phyloP scores from a whole-genome alignment of 768 basidiomycete species.

The Obba rivulosa region DNA sequence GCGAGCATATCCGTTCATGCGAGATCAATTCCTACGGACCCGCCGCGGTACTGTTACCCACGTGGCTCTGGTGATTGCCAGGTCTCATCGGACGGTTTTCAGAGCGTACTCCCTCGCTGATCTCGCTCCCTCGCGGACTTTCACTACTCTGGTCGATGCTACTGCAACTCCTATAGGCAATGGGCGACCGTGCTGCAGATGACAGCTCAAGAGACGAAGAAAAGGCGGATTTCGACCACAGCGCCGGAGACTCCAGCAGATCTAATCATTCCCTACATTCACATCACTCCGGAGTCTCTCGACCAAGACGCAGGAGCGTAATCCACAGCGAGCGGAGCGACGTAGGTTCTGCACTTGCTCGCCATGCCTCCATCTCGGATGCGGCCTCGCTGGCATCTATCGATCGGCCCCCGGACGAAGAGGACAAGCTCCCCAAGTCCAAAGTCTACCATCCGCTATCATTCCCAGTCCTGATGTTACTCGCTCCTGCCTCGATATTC shows the following conservation, averaged over 20 bases:
- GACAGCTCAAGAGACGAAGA: neutral
- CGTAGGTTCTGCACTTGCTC: slow-evolving; percentile 31
- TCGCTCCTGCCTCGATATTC: slow-evolving; percentile 78
- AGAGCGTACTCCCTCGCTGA: too few relatives aligned
- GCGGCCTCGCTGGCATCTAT: slow-evolving; percentile 36
- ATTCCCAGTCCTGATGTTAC: slow-evolving; percentile 58
- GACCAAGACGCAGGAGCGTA: neutral
- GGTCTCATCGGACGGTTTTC: too few relatives aligned
- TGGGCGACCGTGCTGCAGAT: neutral
- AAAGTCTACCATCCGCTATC: slow-evolving; percentile 51
- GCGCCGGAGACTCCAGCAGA: too few relatives aligned
- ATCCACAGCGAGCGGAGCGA: slow-evolving; percentile 10
- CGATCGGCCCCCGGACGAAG: slow-evolving; percentile 34
- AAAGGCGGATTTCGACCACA: too few relatives aligned
- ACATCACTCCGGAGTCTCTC: neutral
- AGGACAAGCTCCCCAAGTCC: slow-evolving; percentile 26
- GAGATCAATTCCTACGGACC: too few relatives aligned
- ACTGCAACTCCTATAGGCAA: too few relatives aligned
- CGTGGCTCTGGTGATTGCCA: too few relatives aligned
- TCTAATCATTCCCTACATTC: neutral
- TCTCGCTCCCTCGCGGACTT: too few relatives aligned
- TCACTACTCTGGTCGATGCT: too few relatives aligned
- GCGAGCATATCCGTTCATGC: neutral
- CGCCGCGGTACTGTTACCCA: too few relatives aligned
- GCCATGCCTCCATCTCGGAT: slow-evolving; percentile 26